Evolutionary conservation across 441 rosid genomes (phyloP).

Genomic region (Erodium moschatum): DNA sequence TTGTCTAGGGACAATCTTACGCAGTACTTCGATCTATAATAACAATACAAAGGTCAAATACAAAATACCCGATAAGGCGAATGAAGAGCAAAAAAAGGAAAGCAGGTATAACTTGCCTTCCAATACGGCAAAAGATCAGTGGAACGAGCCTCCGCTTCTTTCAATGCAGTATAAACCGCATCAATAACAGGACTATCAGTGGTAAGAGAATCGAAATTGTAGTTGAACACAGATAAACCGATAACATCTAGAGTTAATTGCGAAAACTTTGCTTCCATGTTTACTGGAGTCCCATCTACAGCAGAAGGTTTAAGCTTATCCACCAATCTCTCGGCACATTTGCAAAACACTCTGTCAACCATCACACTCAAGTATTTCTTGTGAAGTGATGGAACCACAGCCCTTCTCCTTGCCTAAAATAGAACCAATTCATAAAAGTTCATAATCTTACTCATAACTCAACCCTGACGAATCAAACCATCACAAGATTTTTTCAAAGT

Average conservation of each 20-base stretch:
- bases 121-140: conserved; percentile 87
- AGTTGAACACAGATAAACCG: conserved; percentile 73
- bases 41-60: conserved; percentile 3
- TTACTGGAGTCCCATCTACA: conserved; percentile 53
- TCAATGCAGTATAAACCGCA: conserved; percentile 79
- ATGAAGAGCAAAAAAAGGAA: conserved; percentile 14
- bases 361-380: conserved; percentile 73
- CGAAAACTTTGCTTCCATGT: conserved; percentile 83
- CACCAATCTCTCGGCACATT: conserved; percentile 79
- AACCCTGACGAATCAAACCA: too few species aligned
- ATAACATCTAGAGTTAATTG: conserved; percentile 83
- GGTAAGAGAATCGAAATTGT: conserved; percentile 69
- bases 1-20: conserved; percentile 84
- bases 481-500: too few species aligned
- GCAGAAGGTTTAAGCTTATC: conserved; percentile 68
- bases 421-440: conserved; percentile 16
- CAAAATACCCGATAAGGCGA: conserved; percentile 10
- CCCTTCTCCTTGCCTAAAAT: conserved; percentile 68
- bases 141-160: conserved; percentile 88
- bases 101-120: conserved; percentile 50
- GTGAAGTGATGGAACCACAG: conserved; percentile 81
- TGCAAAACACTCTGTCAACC: conserved; percentile 76
- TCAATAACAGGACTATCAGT: conserved; percentile 81
- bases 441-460: too few species aligned
- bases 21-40: conserved; percentile 47